phyloP scores from a whole-genome alignment of 2,329 filamentous ascomycete species.

The Fusarium lateritium region DNA sequence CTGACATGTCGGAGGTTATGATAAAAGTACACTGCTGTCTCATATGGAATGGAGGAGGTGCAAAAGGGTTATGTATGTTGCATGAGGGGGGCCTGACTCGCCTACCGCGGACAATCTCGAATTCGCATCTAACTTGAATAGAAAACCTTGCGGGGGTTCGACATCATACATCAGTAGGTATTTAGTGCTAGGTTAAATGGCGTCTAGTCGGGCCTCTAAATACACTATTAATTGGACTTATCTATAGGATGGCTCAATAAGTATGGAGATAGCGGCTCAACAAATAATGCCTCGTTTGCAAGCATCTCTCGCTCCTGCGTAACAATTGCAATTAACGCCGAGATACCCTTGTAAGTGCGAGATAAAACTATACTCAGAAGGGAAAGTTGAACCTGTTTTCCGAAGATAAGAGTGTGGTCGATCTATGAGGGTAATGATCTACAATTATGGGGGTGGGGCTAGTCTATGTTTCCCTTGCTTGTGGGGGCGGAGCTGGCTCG shows the following conservation, averaged over 20 bases:
- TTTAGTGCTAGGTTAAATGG: no score
- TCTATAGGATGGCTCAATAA: not conserved
- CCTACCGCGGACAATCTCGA: no score
- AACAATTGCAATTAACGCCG: constrained; percentile 1
- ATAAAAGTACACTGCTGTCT: rapidly evolving
- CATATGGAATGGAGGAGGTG: no score
- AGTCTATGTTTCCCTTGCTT: no score
- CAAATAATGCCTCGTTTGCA: not conserved
- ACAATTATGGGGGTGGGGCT: not conserved
- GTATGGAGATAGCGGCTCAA: rapidly evolving
- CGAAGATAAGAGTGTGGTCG: not conserved
- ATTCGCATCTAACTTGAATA: no score
- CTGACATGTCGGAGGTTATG: not conserved
- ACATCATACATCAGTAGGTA: no score
- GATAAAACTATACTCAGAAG: constrained; percentile 13
- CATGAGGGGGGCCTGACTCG: no score
- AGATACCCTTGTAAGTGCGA: not conserved
- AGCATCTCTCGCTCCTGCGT: not conserved
- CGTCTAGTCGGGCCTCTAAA: no score
- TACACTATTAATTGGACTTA: no score
- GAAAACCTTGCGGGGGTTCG: no score
- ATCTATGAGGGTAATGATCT: not conserved
- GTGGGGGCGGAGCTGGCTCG: no score
- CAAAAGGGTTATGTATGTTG: not conserved
- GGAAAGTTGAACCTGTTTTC: not conserved